Percentiles rank a stretch among this genome's conserved stretches.
Conservation (phyloP, 2,329 filamentous ascomycete genomes). For the Diaporthe helianthi region DNA sequence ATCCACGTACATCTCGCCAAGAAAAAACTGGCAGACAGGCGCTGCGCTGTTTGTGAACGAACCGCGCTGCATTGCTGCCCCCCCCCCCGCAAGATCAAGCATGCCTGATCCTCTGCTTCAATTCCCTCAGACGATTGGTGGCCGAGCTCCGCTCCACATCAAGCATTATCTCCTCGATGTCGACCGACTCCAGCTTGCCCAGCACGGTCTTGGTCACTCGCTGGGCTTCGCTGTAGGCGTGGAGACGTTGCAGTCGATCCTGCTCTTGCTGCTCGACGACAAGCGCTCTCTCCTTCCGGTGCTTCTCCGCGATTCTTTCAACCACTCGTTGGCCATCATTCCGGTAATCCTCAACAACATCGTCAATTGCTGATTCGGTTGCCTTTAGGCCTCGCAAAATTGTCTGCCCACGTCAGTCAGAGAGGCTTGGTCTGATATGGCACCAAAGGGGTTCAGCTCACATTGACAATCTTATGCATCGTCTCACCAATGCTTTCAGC, state of each 20-base stretch:
- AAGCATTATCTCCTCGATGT: neutral
- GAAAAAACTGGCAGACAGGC: neutral
- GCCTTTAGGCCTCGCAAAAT: slow-evolving; percentile 26
- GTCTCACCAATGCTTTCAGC: slow-evolving; percentile 14
- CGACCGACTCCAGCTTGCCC: slow-evolving; percentile 2
- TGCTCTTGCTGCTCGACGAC: slow-evolving; percentile 20
- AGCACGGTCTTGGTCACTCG: neutral
- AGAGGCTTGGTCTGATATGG: no score
- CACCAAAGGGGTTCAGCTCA: neutral
- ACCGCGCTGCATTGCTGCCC: no score
- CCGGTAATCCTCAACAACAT: slow-evolving; percentile 26
- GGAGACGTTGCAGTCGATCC: neutral
- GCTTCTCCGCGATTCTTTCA: neutral
- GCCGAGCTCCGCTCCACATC: neutral
- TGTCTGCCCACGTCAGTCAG: slow-evolving; percentile 24
- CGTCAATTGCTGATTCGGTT: slow-evolving; percentile 21
- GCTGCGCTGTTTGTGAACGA: neutral
- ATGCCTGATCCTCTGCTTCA: neutral
- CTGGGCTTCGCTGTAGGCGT: slow-evolving; percentile 4
- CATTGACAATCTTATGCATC: slow-evolving; percentile 33
- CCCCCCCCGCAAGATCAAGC: neutral
- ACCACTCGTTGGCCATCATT: slow-evolving; percentile 19
- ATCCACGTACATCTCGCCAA: neutral
- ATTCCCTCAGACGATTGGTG: neutral
- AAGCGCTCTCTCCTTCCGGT: slow-evolving; percentile 11